Percentiles rank a stretch among this genome's conserved stretches.
These are phyloP conservation scores for Tolypocladium inflatum DNA, from an alignment of 2,329 filamentous ascomycete species.

Conservation along the genomic window DNA sequence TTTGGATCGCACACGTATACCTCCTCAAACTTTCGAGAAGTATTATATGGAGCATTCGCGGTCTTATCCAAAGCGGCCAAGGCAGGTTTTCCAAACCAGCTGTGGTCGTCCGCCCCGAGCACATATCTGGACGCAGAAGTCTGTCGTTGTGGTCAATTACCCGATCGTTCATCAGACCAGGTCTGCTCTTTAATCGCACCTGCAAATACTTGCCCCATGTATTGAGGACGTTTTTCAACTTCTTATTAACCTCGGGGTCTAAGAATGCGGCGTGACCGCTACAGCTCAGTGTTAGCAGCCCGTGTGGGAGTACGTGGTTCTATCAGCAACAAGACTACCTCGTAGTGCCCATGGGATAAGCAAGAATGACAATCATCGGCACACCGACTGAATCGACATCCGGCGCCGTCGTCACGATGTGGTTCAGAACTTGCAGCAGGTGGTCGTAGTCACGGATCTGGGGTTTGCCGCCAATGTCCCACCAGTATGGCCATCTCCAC, in stretches of 20 bases:
- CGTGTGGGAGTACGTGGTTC: background rate
- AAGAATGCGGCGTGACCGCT: conserved; percentile 43
- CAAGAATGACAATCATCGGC: conserved; percentile 41
- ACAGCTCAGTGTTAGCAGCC: conserved; percentile 3
- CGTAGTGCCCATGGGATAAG: conserved; percentile 45
- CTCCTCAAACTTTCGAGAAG: conserved; percentile 42
- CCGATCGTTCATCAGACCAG: background rate
- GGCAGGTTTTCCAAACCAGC: conserved; percentile 48
- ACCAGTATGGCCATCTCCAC: conserved; percentile 45
- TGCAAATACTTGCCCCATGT: conserved; percentile 46
- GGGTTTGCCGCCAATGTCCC: conserved; percentile 50
- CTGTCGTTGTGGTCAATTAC: conserved; percentile 9
- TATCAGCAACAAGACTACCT: conserved; percentile 19
- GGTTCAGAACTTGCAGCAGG: conserved; percentile 58
- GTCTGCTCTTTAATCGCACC: conserved; percentile 15
- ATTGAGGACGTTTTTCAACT: conserved; percentile 45
- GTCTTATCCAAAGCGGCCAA: conserved; percentile 38
- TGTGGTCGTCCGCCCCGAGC: conserved; percentile 29
- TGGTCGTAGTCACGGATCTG: conserved; percentile 58
- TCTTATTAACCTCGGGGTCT: conserved; percentile 43
- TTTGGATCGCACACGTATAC: conserved; percentile 52
- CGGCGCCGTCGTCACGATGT: conserved; percentile 40
- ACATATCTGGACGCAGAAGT: conserved; percentile 45
- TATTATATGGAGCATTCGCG: conserved; percentile 35
- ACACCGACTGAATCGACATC: conserved; percentile 45